phyloP scores from a whole-genome alignment of 2,329 filamentous ascomycete genomes.

The Westerdykella sp. region DNA sequence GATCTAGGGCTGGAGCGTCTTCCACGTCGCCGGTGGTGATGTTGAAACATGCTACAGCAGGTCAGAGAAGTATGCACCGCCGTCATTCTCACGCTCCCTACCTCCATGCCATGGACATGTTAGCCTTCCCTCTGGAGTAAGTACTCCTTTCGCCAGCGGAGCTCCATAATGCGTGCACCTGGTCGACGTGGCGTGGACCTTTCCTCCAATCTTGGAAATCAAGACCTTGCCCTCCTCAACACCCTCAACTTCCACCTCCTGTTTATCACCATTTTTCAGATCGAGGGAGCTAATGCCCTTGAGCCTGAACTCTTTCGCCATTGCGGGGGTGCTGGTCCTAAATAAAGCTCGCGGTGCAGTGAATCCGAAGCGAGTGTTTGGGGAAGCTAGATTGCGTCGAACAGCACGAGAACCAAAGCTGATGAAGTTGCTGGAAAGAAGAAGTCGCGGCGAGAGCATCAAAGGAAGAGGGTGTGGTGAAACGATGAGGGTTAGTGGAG shows the following conservation, averaged over 20 bases:
- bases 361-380: neutral
- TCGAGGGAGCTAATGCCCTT: conserved; percentile 70
- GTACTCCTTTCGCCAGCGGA: conserved; percentile 76
- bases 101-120: conserved; percentile 97
- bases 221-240: conserved; percentile 81
- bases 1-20: conserved; percentile 83
- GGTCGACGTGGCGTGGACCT: conserved; percentile 71
- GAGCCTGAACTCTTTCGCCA: conserved; percentile 53
- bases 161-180: conserved; percentile 92
- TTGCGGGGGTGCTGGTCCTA: conserved; percentile 27
- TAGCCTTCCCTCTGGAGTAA: conserved; percentile 73
- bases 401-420: neutral
- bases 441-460: conserved; percentile 23
- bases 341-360: conserved; percentile 13
- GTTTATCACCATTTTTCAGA: conserved; percentile 73
- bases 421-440: conserved; percentile 2
- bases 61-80: conserved; percentile 10
- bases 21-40: conserved; percentile 86
- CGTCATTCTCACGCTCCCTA: conserved; percentile 37
- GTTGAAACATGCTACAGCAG: conserved; percentile 74
- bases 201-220: conserved; percentile 69
- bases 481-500: neutral
- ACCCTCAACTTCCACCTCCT: conserved; percentile 85
- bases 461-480: conserved; percentile 5
- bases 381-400: neutral